Evolutionary conservation across 2,329 filamentous ascomycete species (phyloP).

Genomic region (Zymoseptoria brevis): DNA sequence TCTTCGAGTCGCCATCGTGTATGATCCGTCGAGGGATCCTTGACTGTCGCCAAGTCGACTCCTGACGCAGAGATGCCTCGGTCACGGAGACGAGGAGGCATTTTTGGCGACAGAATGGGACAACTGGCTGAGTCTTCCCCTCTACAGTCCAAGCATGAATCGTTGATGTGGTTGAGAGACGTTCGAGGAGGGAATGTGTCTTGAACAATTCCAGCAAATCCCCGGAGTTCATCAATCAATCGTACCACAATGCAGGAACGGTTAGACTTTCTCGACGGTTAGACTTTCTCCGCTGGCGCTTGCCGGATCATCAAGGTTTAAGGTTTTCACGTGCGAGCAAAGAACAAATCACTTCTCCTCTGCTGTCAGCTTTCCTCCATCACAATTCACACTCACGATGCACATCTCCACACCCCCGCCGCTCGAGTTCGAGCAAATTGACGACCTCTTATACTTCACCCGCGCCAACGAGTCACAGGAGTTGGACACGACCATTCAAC

Average conservation of each 20-base stretch:
- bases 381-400: constrained; percentile 1
- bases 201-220: not conserved
- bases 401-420: constrained; percentile 5
- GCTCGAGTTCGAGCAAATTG: constrained; percentile 71
- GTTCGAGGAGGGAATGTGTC: not conserved
- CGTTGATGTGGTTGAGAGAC: not conserved
- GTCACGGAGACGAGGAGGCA: not conserved
- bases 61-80: not conserved
- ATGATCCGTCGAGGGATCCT: constrained; percentile 55
- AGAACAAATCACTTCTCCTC: not conserved
- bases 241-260: constrained; percentile 7
- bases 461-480: constrained; percentile 69
- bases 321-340: not conserved
- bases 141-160: not conserved
- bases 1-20: constrained; percentile 77
- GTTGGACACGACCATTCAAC: constrained; percentile 51
- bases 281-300: not conserved
- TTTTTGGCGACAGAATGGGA: not conserved
- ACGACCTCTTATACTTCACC: constrained; percentile 84
- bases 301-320: constrained; percentile 1
- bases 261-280: not conserved
- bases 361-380: not conserved
- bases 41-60: not conserved
- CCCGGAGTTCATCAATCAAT: not conserved
- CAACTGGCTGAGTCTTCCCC: not conserved